Percentiles rank a stretch among this genome's conserved stretches.
phyloP scores from a whole-genome alignment of 1,284 basidiomycete genomes.

The Crepidotus sp. region DNA sequence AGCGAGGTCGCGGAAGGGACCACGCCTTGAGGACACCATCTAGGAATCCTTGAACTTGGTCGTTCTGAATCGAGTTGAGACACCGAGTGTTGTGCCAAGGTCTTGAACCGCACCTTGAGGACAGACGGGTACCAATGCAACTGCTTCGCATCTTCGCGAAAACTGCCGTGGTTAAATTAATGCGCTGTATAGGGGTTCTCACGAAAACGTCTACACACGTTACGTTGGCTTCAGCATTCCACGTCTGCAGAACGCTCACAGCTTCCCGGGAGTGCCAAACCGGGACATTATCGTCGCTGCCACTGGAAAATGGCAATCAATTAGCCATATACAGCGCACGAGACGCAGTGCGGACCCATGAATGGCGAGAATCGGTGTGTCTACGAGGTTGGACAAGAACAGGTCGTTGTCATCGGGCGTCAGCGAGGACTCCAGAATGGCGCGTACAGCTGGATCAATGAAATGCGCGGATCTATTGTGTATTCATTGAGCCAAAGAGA shows the following conservation, averaged over 20 bases:
- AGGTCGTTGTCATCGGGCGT: conserved; percentile 83
- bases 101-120: conserved; percentile 27
- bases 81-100: not conserved
- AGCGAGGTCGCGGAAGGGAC: conserved; percentile 8
- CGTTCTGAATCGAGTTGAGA: conserved; percentile 27
- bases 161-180: conserved; percentile 29
- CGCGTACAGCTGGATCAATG: conserved; percentile 64
- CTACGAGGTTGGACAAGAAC: conserved; percentile 67
- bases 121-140: conserved; percentile 65
- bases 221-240: conserved; percentile 42
- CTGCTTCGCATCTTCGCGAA: conserved; percentile 52
- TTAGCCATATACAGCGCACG: not conserved
- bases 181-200: not conserved
- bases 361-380: conserved; percentile 64
- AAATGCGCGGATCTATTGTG: conserved; percentile 54
- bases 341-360: conserved; percentile 50
- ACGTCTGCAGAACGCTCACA: conserved; percentile 47
- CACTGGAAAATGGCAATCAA: conserved; percentile 31
- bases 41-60: conserved; percentile 48
- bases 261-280: conserved; percentile 69
- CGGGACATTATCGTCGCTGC: conserved; percentile 71
- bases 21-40: conserved; percentile 24
- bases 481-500: not conserved
- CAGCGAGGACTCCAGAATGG: conserved; percentile 63
- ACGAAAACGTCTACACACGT: conserved; percentile 33